phyloP scores from a whole-genome alignment of 768 basidiomycete species.

The Serendipita vermifera region DNA sequence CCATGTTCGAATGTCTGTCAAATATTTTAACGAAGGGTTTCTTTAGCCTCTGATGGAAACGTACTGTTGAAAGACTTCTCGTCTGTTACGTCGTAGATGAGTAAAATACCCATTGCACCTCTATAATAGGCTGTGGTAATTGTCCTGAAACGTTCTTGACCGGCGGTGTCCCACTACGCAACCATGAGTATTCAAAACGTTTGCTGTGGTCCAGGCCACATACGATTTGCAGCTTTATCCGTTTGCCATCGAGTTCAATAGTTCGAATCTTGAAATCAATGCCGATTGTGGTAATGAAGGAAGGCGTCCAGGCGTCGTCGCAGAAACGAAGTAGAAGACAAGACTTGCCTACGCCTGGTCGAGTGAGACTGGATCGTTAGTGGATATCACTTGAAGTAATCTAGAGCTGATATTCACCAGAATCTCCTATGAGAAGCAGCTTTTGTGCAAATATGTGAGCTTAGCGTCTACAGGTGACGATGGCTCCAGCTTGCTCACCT shows the following conservation, averaged over 20 bases:
- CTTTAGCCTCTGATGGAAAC: slow-evolving; percentile 26
- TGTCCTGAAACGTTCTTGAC: slow-evolving; percentile 96
- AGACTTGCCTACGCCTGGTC: slow-evolving; percentile 84
- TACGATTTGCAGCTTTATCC: slow-evolving; percentile 98
- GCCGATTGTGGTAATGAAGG: slow-evolving; percentile 98
- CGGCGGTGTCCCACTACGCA: slow-evolving; percentile 92
- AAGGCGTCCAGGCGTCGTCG: slow-evolving; percentile 98
- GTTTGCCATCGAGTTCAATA: slow-evolving; percentile 94
- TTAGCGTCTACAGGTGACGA: neutral
- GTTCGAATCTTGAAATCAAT: slow-evolving; percentile 99
- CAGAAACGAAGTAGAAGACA: slow-evolving; percentile 93
- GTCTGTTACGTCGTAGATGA: slow-evolving; percentile 98
- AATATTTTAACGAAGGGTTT: slow-evolving; percentile 13
- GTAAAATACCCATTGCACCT: slow-evolving; percentile 94
- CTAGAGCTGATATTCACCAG: slow-evolving; percentile 38
- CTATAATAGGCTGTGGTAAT: slow-evolving; percentile 99
- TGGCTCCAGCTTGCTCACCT: slow-evolving; percentile 33
- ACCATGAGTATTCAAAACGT: neutral
- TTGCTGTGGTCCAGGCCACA: slow-evolving; percentile 23
- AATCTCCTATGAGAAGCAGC: slow-evolving; percentile 93
- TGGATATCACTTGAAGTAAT: neutral
- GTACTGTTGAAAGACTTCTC: slow-evolving; percentile 89
- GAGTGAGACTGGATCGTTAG: slow-evolving; percentile 14
- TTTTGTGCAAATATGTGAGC: slow-evolving; percentile 23
- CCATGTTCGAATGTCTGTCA: slow-evolving; percentile 92